phyloP scores from a whole-genome alignment of 202 grass and related monocot genomes.

The Setaria italica region DNA sequence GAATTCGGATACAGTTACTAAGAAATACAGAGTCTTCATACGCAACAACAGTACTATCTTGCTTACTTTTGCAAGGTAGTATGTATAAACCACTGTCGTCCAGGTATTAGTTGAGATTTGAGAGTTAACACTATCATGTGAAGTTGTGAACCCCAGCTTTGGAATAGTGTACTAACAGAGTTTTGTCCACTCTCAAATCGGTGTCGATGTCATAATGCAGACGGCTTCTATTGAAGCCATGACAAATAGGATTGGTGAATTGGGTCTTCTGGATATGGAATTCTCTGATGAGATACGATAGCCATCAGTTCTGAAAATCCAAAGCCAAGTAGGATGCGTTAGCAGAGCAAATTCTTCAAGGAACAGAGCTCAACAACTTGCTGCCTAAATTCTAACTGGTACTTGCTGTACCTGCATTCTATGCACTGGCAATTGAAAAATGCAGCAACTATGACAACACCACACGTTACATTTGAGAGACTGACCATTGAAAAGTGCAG shows the following conservation, averaged over 20 bases:
- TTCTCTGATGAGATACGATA: constrained; percentile 34
- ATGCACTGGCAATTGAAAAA: constrained; percentile 21
- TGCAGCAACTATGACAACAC: constrained; percentile 15
- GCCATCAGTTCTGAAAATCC: constrained; percentile 20
- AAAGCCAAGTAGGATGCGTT: constrained; percentile 38
- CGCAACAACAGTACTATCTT: background rate
- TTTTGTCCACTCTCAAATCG: constrained; percentile 18
- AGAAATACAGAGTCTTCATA: background rate
- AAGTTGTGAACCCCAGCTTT: background rate
- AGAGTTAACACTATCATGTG: background rate
- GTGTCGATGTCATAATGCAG: background rate
- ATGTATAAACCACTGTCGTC: background rate
- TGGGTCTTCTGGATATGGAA: constrained; percentile 24
- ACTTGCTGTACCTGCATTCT: constrained; percentile 30
- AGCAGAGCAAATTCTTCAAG: constrained; percentile 42
- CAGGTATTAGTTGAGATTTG: constrained; percentile 13
- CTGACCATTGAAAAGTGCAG: background rate
- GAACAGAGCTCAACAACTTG: constrained; percentile 31
- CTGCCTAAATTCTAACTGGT: constrained; percentile 49
- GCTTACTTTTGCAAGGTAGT: constrained; percentile 9
- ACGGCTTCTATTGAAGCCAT: background rate
- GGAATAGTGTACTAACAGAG: background rate
- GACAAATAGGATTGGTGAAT: background rate
- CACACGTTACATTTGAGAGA: constrained; percentile 17
- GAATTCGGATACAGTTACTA: constrained; percentile 5